phyloP scores from a whole-genome alignment of 352 stramenopile species.

The Pythium monospermum region DNA sequence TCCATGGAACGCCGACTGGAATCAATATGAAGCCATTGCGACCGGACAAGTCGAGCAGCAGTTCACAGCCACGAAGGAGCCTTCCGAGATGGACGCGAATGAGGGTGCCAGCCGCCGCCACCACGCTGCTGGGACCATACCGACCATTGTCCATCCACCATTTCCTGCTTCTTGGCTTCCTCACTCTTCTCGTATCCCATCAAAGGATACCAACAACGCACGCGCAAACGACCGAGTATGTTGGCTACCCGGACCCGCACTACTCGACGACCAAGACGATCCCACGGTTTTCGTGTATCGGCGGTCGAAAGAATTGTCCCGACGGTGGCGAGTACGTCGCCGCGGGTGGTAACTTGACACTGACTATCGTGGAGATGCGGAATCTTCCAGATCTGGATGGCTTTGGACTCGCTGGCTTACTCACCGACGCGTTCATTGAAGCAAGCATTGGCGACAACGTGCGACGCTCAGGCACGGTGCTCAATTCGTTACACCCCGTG shows the following conservation, averaged over 20 bases:
- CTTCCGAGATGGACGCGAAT: too few relatives aligned
- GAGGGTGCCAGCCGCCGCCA: too few relatives aligned
- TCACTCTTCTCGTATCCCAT: neutral
- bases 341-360: constrained; percentile 83
- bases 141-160: too few relatives aligned
- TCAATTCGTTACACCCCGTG: constrained; percentile 71
- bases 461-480: constrained; percentile 48
- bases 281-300: constrained; percentile 68
- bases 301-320: constrained; percentile 59
- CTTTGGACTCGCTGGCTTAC: constrained; percentile 53
- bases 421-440: constrained; percentile 78
- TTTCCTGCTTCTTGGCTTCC: neutral
- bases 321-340: constrained; percentile 60
- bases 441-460: constrained; percentile 71
- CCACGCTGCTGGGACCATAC: too few relatives aligned
- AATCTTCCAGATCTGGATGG: constrained; percentile 82
- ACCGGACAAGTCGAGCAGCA: too few relatives aligned
- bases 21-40: too few relatives aligned
- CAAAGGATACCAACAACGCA: neutral
- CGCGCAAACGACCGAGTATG: constrained; percentile 49
- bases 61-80: too few relatives aligned
- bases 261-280: constrained; percentile 48
- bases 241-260: constrained; percentile 58
- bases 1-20: too few relatives aligned
- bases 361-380: constrained; percentile 79